A percentile compares a stretch with the other conserved stretches of the same genome.
These are phyloP conservation scores for Gonapodya sp. DNA, from an alignment of 192 early-diverging fungal species.

Conservation along the genomic window DNA sequence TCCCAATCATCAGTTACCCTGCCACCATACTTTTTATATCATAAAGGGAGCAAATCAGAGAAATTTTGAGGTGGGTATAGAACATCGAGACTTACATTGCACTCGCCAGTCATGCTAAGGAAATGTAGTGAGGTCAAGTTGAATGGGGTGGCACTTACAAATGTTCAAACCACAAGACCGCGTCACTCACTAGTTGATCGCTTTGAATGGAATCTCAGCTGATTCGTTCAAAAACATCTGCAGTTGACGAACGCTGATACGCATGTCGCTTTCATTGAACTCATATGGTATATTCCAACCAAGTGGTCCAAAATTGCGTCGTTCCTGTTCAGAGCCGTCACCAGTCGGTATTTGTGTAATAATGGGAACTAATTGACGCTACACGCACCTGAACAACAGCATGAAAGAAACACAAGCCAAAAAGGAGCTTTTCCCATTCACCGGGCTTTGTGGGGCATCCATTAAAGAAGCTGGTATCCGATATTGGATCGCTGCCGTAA, in stretches of 20 bases:
- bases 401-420: constrained; percentile 57
- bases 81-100: background rate
- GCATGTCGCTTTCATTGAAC: constrained; percentile 51
- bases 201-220: constrained; percentile 43
- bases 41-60: no score
- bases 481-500: constrained; percentile 42
- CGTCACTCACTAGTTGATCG: constrained; percentile 32
- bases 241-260: constrained; percentile 47
- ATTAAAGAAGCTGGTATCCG: constrained; percentile 50
- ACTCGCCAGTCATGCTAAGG: constrained; percentile 34
- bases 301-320: constrained; percentile 52
- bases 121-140: constrained; percentile 10
- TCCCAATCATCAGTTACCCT: constrained; percentile 62
- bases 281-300: constrained; percentile 64
- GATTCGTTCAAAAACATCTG: constrained; percentile 49
- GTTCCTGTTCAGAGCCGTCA: constrained; percentile 21
- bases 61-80: no score
- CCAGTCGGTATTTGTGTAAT: background rate
- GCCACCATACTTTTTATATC: constrained; percentile 29
- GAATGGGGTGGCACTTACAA: constrained; percentile 52
- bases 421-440: constrained; percentile 50
- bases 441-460: constrained; percentile 44
- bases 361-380: background rate
- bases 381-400: constrained; percentile 45
- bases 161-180: no score